phyloP scores from a whole-genome alignment of 202 grass and related monocot genomes.

The Musa balbisiana region DNA sequence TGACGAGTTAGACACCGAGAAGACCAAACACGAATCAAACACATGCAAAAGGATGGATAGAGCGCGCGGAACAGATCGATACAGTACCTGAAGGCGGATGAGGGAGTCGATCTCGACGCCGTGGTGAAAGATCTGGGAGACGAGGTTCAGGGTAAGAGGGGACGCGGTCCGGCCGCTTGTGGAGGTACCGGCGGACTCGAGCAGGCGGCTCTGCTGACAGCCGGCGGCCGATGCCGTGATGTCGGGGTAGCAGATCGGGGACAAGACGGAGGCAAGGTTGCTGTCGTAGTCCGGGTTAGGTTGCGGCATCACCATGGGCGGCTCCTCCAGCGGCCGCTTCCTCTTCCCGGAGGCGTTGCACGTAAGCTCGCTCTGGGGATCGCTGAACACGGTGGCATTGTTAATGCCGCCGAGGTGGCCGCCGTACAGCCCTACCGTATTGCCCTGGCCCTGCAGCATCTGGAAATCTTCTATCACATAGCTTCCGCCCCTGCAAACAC shows the following conservation, averaged over 20 bases:
- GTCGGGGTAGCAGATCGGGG: neutral
- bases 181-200: slow-evolving; percentile 23
- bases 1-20: no score
- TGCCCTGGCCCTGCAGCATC: neutral
- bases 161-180: slow-evolving; percentile 35
- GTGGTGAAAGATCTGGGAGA: slow-evolving; percentile 30
- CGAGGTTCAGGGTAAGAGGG: slow-evolving; percentile 15
- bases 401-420: neutral
- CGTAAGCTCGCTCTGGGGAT: slow-evolving; percentile 45
- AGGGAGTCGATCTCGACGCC: slow-evolving; percentile 47
- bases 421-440: neutral
- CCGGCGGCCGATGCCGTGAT: neutral
- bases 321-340: slow-evolving; percentile 3
- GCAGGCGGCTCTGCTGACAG: neutral
- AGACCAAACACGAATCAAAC: no score
- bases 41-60: no score
- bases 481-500: slow-evolving; percentile 3
- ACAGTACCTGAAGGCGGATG: slow-evolving; percentile 33
- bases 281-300: neutral
- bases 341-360: slow-evolving; percentile 23
- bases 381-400: slow-evolving; percentile 24
- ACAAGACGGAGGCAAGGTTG: neutral
- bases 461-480: neutral
- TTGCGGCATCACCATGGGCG: neutral
- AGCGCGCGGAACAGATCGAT: neutral